These are phyloP conservation scores for Tricholoma matsutake DNA, from an alignment of 768 basidiomycete genomes.

Conservation along the genomic window DNA sequence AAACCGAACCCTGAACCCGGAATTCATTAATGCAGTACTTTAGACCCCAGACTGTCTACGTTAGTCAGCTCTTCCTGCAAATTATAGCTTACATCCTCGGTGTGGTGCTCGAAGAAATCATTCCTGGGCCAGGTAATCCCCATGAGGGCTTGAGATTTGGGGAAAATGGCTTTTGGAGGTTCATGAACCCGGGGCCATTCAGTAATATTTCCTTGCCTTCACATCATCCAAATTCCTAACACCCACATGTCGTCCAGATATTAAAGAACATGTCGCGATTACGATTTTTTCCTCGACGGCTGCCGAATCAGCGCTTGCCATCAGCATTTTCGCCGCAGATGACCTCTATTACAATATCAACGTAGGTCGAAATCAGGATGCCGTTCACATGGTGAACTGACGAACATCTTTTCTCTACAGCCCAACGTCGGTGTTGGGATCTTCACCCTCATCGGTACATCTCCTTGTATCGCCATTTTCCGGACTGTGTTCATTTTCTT, in stretches of 20 bases:
- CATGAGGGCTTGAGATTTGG: constrained; percentile 25
- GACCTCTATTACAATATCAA: constrained; percentile 41
- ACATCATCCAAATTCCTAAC: background rate
- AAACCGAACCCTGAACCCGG: too few species aligned
- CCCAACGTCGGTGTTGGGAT: constrained; percentile 31
- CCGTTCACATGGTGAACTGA: background rate
- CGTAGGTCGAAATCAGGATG: background rate
- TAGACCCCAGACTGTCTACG: constrained; percentile 30
- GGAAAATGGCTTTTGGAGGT: constrained; percentile 45
- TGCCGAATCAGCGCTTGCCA: constrained; percentile 53
- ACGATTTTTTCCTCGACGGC: constrained; percentile 64
- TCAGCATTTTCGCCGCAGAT: constrained; percentile 58
- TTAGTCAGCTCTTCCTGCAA: constrained; percentile 36
- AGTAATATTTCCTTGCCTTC: constrained; percentile 33
- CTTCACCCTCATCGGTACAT: constrained; percentile 13
- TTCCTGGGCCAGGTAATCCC: constrained; percentile 33
- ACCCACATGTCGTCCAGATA: constrained; percentile 29
- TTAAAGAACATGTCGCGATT: constrained; percentile 60
- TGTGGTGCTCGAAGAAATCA: constrained; percentile 37
- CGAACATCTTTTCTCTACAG: constrained; percentile 5
- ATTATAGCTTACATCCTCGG: constrained; percentile 54
- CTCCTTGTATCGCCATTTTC: constrained; percentile 3
- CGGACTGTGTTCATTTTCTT: constrained; percentile 4
- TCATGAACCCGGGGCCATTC: constrained; percentile 61
- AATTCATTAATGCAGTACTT: constrained; percentile 57